Evolutionary conservation across 306 rosid species (phyloP).

Genomic region (Carpinus viminea): DNA sequence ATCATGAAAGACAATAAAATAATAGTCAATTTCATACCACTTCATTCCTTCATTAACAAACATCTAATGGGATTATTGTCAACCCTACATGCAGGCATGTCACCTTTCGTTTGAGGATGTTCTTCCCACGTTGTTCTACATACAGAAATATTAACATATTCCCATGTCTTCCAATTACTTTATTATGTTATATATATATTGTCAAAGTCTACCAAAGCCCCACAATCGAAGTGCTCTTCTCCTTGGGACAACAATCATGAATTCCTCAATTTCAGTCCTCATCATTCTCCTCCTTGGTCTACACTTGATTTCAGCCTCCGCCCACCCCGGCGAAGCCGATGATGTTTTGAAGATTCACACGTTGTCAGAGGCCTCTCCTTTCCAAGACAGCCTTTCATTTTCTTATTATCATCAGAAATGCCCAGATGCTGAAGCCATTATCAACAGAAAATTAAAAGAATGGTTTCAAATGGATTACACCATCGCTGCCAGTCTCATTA

Average conservation of each 20-base stretch:
- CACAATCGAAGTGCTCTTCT: background rate
- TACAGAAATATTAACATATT: background rate
- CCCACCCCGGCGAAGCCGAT: conserved; percentile 9
- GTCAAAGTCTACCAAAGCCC: too few species aligned
- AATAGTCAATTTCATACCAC: background rate
- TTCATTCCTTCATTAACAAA: background rate
- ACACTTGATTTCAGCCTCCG: conserved; percentile 30
- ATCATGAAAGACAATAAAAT: background rate
- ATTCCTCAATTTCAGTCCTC: conserved; percentile 20
- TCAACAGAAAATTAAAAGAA: conserved; percentile 47
- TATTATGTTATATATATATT: background rate
- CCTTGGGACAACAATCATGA: conserved; percentile 17
- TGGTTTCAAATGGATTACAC: conserved; percentile 57
- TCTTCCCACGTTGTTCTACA: conserved; percentile 40
- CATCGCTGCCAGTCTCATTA: conserved; percentile 64
- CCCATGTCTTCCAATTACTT: background rate
- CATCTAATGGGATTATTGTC: background rate
- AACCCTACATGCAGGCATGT: conserved; percentile 41
- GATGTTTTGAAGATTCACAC: conserved; percentile 9
- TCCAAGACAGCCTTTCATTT: conserved; percentile 50
- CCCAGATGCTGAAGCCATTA: conserved; percentile 60
- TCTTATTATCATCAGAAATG: conserved; percentile 57
- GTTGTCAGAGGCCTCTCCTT: conserved; percentile 26
- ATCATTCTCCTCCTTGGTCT: conserved; percentile 37
- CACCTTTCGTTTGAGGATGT: conserved; percentile 15